phyloP scores from a whole-genome alignment of 805 yeast genomes.

The Saturnispora sekii region DNA sequence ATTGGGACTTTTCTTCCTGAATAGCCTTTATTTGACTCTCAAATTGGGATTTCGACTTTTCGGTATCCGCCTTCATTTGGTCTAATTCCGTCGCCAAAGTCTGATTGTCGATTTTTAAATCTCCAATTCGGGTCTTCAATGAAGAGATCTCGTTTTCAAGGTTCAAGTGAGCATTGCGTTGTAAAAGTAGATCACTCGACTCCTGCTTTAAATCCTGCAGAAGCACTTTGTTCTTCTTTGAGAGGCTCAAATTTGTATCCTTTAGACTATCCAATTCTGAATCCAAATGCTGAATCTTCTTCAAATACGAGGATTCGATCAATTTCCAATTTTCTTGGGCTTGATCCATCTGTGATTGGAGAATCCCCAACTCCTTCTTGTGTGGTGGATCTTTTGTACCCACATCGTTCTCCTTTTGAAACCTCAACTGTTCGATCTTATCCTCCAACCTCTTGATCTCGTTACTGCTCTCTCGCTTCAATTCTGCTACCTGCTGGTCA shows the following conservation, averaged over 20 bases:
- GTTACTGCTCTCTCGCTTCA: constrained; percentile 25
- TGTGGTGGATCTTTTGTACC: background rate
- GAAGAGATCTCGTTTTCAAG: constrained; percentile 19
- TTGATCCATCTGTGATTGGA: constrained; percentile 63
- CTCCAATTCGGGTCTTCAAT: constrained; percentile 13
- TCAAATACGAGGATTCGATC: constrained; percentile 57
- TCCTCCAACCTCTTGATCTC: constrained; percentile 57
- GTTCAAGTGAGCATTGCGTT: constrained; percentile 16
- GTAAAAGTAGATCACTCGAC: constrained; percentile 18
- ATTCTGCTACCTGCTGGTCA: constrained; percentile 10
- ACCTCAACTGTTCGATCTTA: constrained; percentile 58
- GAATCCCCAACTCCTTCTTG: constrained; percentile 27
- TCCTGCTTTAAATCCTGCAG: constrained; percentile 28
- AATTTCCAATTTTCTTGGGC: constrained; percentile 78
- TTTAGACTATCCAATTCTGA: constrained; percentile 33
- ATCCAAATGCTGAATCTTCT: constrained; percentile 36
- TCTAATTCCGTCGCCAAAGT: constrained; percentile 15
- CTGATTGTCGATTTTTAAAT: constrained; percentile 19
- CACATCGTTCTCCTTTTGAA: constrained; percentile 41
- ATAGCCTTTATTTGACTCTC: constrained; percentile 19
- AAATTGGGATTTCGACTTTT: constrained; percentile 18
- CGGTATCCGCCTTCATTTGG: constrained; percentile 21
- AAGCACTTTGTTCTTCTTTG: constrained; percentile 23
- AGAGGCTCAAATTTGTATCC: constrained; percentile 22
- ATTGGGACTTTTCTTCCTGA: constrained; percentile 22